phyloP scores from a whole-genome alignment of 2,329 filamentous ascomycete species.

The Orbilia javanica region DNA sequence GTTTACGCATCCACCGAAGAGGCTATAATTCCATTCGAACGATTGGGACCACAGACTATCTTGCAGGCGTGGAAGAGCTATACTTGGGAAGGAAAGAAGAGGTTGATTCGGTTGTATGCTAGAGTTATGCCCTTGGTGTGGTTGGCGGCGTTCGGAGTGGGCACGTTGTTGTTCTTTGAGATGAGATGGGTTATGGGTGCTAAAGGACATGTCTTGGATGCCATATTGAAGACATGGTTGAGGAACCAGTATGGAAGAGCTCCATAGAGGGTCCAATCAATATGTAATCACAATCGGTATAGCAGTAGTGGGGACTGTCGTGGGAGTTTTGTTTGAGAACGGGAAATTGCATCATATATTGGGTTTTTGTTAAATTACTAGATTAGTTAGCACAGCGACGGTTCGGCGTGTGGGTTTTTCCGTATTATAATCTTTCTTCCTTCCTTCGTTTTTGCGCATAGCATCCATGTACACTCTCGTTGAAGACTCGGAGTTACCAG shows the following conservation, averaged over 20 bases:
- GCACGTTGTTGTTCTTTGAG: constrained; percentile 52
- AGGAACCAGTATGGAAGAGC: constrained; percentile 45
- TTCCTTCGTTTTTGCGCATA: too few relatives aligned
- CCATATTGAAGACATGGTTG: constrained; percentile 53
- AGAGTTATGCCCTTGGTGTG: constrained; percentile 56
- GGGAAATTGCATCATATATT: constrained; percentile 11
- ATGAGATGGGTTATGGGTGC: constrained; percentile 57
- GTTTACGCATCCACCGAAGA: constrained; percentile 84
- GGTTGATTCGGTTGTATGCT: constrained; percentile 50
- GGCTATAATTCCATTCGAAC: constrained; percentile 90
- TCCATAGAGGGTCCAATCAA: constrained; percentile 29
- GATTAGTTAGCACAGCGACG: constrained; percentile 13
- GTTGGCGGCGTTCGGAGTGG: constrained; percentile 46
- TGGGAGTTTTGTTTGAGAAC: constrained; percentile 9
- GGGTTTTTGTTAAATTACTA: background rate
- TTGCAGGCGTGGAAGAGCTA: constrained; percentile 54
- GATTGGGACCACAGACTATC: constrained; percentile 69
- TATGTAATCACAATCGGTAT: background rate
- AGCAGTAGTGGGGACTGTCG: too few relatives aligned
- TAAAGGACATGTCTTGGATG: constrained; percentile 48
- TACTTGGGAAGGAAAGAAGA: constrained; percentile 52
- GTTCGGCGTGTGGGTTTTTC: background rate
- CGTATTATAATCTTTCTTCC: too few relatives aligned
- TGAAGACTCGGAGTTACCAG: too few relatives aligned
- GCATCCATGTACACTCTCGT: background rate